A percentile compares a stretch with the other conserved stretches of the same genome.
These are phyloP conservation scores for Agapanthus africanus DNA, from an alignment of 106 monocot genomes.

Conservation along the genomic window DNA sequence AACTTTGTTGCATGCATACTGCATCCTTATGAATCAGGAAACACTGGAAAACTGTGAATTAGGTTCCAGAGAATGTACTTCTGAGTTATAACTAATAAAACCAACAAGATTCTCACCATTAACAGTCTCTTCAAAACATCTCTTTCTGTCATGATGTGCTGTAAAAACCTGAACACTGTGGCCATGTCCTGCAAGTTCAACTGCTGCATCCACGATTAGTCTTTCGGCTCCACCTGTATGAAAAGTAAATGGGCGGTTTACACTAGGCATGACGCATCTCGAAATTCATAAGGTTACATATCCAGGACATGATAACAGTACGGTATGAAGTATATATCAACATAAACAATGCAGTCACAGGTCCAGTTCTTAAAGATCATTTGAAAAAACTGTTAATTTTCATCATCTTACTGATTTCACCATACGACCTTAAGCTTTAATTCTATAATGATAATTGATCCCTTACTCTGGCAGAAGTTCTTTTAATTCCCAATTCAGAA, in stretches of 20 bases:
- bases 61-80: background rate
- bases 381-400: background rate
- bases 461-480: too few relatives aligned
- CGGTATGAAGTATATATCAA: background rate
- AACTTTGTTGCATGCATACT: background rate
- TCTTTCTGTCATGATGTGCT: slow-evolving; percentile 84
- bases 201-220: slow-evolving; percentile 90
- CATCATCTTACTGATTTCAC: too few relatives aligned
- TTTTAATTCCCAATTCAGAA: too few relatives aligned
- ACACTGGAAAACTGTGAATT: background rate
- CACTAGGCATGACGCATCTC: background rate
- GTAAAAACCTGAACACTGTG: slow-evolving; percentile 87
- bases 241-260: background rate
- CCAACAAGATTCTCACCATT: slow-evolving; percentile 36
- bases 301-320: background rate
- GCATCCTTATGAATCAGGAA: background rate
- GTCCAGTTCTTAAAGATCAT: background rate
- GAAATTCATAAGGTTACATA: background rate
- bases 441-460: too few relatives aligned
- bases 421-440: too few relatives aligned
- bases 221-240: slow-evolving; percentile 88
- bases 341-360: background rate
- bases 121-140: slow-evolving; percentile 94
- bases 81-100: background rate
- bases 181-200: slow-evolving; percentile 73